Evolutionary conservation across 495 filamentous ascomycete genomes (phyloP), one percentile per base, ranked within the genome.

Genomic region (Hypoxylon intermedium): DNA sequence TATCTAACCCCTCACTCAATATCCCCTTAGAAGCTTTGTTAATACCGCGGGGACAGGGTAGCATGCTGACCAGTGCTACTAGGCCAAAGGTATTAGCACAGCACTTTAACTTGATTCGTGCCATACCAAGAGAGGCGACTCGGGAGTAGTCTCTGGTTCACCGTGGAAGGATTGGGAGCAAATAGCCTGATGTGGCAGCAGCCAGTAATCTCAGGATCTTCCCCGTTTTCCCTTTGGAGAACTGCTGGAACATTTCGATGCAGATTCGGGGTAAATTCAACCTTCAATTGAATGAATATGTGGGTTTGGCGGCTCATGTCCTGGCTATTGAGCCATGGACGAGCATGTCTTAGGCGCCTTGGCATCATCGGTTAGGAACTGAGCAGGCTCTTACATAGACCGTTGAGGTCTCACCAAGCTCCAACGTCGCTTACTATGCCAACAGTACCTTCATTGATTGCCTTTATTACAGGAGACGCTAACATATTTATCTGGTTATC

Each of bases 121-220:
- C 53, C 48, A 61, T 52, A 36, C 66, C 65, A 59, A 71, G 56
- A 65, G 62, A 64, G 60, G 67, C 59, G 66, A 66, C 24, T 67
- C 66, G 59, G 63, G 43, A 53, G 52, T 38, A 58, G 40, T 53
- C 53, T 48, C 52, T 51, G 65, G 65, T 71, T 46, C 55, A 61
- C 52, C 36, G 58, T 23, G 37, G 43, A 37, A 23, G 37, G 28
- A 51, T 46, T 37, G 30, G 43, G 58, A 28, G 18, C 50, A 66
- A 58, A 67, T 67, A 67, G 63, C 31, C 62, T 65, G 56, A 65
- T 65, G 60, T 65, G 20, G 30, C 47, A 60, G 21, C 41, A 60
- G 34, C 62, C 62, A 65, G 56, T 65, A 60, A 65, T 42, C 31
- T 56, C 31, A 42, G 37, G 9, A 54, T 19, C 18, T 24, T 51